Evolutionary conservation across 352 stramenopile genomes (phyloP).

Genomic region (Phytophthora palmivora): DNA sequence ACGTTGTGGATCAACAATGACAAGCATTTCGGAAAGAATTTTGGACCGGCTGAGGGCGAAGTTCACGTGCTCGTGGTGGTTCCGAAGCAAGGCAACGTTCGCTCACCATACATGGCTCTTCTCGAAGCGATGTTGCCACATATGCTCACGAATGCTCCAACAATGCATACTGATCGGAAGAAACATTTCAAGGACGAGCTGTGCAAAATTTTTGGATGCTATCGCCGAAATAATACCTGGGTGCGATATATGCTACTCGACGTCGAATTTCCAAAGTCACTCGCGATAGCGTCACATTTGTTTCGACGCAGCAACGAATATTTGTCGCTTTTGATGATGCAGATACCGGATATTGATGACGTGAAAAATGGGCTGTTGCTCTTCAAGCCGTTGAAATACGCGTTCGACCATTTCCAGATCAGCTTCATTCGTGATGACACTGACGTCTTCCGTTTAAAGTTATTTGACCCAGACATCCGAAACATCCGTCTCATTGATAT

Average conservation of each 20-base stretch:
- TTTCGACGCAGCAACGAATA: slow-evolving; percentile 31
- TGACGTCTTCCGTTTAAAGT: no score
- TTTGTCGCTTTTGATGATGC: slow-evolving; percentile 26
- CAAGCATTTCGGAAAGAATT: no score
- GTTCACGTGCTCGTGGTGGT: no score
- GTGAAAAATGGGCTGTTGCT: no score
- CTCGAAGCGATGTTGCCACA: slow-evolving; percentile 20
- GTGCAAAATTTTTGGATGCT: slow-evolving; percentile 35
- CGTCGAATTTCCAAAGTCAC: slow-evolving; percentile 26
- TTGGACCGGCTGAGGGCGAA: no score
- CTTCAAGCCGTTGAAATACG: slow-evolving; percentile 24
- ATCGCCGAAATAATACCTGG: slow-evolving; percentile 21
- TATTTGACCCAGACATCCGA: no score
- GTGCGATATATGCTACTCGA: slow-evolving; percentile 36
- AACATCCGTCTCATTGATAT: slow-evolving; percentile 18
- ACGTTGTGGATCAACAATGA: no score
- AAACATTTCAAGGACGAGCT: slow-evolving; percentile 15
- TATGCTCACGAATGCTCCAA: slow-evolving; percentile 20
- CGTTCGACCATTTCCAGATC: slow-evolving; percentile 22
- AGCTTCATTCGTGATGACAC: no score
- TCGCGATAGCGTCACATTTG: no score
- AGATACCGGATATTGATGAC: slow-evolving; percentile 40
- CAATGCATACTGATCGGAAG: slow-evolving; percentile 16
- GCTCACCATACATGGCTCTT: no score
- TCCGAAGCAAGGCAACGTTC: no score